phyloP scores from a whole-genome alignment of 2,329 filamentous ascomycete species.

The Phialophora expanda region DNA sequence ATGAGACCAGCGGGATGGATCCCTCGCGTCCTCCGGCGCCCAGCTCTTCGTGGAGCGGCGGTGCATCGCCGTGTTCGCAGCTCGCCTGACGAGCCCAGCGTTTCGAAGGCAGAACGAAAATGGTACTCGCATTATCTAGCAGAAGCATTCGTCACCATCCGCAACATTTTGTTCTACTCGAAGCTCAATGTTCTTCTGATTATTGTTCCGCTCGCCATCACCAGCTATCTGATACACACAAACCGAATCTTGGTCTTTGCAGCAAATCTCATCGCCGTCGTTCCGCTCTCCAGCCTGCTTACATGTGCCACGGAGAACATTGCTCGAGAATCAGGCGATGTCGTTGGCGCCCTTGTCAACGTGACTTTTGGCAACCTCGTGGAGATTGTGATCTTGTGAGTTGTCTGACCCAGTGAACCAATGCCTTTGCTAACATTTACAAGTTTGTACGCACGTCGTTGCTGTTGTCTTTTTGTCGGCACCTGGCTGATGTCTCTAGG shows the following conservation, averaged over 20 bases:
- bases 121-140: background rate
- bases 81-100: background rate
- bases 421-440: background rate
- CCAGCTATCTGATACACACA: constrained; percentile 67
- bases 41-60: background rate
- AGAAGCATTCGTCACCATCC: background rate
- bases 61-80: background rate
- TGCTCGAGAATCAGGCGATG: constrained; percentile 72
- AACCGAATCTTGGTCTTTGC: constrained; percentile 72
- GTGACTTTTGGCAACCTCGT: constrained; percentile 72
- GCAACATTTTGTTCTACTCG: constrained; percentile 50
- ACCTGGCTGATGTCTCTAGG: constrained; percentile 50
- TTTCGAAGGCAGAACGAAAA: background rate
- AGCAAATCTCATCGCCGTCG: constrained; percentile 90
- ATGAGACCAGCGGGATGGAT: background rate
- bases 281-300: constrained; percentile 85
- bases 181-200: constrained; percentile 57
- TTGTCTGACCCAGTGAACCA: background rate
- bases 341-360: constrained; percentile 83
- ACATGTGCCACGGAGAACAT: constrained; percentile 90
- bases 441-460: constrained; percentile 7
- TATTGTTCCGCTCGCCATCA: constrained; percentile 51
- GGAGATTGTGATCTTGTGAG: constrained; percentile 29
- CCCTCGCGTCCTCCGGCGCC: constrained; percentile 8
- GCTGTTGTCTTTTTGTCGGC: background rate